These are phyloP conservation scores for Phytophthora multivora DNA, from an alignment of 352 stramenopile species.

Conservation along the genomic window DNA sequence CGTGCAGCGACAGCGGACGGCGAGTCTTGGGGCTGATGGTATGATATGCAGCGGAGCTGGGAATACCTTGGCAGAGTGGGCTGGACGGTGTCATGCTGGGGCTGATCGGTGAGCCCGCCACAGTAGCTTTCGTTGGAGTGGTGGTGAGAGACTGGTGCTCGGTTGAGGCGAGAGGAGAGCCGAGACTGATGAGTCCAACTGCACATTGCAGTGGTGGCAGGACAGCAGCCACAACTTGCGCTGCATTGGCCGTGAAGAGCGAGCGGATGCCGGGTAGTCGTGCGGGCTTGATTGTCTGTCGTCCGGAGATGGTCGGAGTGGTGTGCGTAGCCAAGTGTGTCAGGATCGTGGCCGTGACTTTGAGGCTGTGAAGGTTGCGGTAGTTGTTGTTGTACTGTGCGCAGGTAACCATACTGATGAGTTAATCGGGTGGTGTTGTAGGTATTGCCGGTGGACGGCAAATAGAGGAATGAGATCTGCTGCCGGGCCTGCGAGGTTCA, in stretches of 20 bases:
- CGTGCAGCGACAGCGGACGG: slow-evolving; percentile 52
- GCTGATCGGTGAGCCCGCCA: slow-evolving; percentile 44
- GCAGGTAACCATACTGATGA: slow-evolving; percentile 24
- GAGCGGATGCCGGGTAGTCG: slow-evolving; percentile 28
- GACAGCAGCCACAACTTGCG: neutral
- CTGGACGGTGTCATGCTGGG: slow-evolving; percentile 31
- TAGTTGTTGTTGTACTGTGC: slow-evolving; percentile 23
- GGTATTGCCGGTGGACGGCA: slow-evolving; percentile 34
- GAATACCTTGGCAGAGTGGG: neutral
- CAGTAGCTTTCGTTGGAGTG: slow-evolving; percentile 24
- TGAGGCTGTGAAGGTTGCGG: slow-evolving; percentile 29
- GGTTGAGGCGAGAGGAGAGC: neutral
- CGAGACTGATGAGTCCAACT: slow-evolving; percentile 19
- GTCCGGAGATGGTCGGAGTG: slow-evolving; percentile 25
- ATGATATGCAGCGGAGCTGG: neutral
- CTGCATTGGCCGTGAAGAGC: slow-evolving; percentile 15
- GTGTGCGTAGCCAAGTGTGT: slow-evolving; percentile 27
- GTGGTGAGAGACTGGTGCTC: slow-evolving; percentile 9
- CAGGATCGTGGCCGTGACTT: slow-evolving; percentile 34
- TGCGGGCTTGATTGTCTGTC: slow-evolving; percentile 8
- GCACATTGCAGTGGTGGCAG: slow-evolving; percentile 33
- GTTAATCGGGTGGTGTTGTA: slow-evolving; percentile 5
- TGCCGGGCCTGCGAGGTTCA: slow-evolving; percentile 15
- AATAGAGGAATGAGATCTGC: slow-evolving; percentile 39
- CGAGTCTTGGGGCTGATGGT: slow-evolving; percentile 38